phyloP scores from a whole-genome alignment of 495 filamentous ascomycete species.

The Aspergillus steynii region DNA sequence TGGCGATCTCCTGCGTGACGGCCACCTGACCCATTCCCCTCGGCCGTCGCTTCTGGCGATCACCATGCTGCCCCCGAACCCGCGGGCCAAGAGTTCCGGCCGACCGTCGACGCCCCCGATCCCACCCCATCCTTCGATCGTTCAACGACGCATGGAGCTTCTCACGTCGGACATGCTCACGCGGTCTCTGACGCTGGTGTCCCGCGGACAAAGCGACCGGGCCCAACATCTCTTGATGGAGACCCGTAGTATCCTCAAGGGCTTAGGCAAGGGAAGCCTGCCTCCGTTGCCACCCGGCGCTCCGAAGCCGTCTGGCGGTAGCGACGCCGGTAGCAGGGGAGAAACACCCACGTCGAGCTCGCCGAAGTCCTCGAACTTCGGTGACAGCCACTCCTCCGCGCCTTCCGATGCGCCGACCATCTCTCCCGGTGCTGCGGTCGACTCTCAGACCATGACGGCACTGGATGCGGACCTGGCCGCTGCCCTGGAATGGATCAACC shows the following conservation, averaged over 20 bases:
- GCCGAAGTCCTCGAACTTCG: slow-evolving; percentile 45
- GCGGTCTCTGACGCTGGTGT: slow-evolving; percentile 85
- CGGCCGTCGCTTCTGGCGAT: slow-evolving; percentile 94
- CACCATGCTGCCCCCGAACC: slow-evolving; percentile 86
- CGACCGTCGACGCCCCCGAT: slow-evolving; percentile 77
- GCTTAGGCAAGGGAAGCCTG: slow-evolving; percentile 90
- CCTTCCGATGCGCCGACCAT: slow-evolving; percentile 56
- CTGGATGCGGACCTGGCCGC: slow-evolving; percentile 89
- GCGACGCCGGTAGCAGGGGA: slow-evolving; percentile 39
- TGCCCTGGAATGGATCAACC: slow-evolving; percentile 98
- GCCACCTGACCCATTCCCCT: slow-evolving; percentile 81
- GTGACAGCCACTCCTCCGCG: slow-evolving; percentile 41
- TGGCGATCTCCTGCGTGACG: slow-evolving; percentile 92
- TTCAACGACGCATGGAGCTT: slow-evolving; percentile 96
- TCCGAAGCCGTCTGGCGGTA: slow-evolving; percentile 30
- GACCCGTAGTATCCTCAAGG: slow-evolving; percentile 93
- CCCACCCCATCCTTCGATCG: slow-evolving; percentile 91
- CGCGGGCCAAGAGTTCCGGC: slow-evolving; percentile 56
- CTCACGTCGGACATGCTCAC: slow-evolving; percentile 98
- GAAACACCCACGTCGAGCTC: slow-evolving; percentile 43
- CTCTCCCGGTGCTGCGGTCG: slow-evolving; percentile 71
- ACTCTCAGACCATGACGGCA: slow-evolving; percentile 74
- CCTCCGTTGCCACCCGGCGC: slow-evolving; percentile 76
- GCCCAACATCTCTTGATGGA: slow-evolving; percentile 89
- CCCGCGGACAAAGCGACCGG: slow-evolving; percentile 87